Conservation (phyloP, 176 grass and related monocot species). For the Hsuehochloa calcarea region DNA sequence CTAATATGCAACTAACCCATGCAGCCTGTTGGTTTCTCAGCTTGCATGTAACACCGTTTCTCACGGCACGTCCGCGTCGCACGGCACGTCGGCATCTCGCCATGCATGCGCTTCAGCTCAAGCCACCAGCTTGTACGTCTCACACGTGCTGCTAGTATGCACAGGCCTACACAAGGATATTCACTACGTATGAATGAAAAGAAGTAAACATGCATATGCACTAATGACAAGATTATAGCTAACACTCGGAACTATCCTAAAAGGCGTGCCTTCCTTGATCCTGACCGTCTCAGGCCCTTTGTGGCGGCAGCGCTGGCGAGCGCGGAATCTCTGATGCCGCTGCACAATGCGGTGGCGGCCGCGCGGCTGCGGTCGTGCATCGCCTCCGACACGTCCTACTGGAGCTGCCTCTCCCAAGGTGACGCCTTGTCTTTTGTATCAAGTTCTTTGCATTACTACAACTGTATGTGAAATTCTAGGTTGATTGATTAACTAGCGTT, state of each 20-base stretch:
- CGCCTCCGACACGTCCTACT: slow-evolving; percentile 57
- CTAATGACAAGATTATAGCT: too few relatives aligned
- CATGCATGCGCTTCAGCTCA: too few relatives aligned
- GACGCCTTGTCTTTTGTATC: background rate
- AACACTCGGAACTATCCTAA: background rate
- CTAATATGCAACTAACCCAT: too few relatives aligned
- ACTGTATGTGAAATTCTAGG: background rate
- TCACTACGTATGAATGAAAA: too few relatives aligned
- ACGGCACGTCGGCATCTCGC: too few relatives aligned
- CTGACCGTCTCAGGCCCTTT: slow-evolving; percentile 12
- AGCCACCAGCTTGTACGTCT: too few relatives aligned
- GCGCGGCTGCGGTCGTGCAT: slow-evolving; percentile 68
- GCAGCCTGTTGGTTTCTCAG: too few relatives aligned
- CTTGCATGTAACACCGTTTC: too few relatives aligned
- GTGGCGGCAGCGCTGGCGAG: slow-evolving; percentile 39
- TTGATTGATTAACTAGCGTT: background rate
- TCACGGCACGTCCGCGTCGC: too few relatives aligned
- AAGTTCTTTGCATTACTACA: background rate
- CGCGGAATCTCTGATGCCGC: slow-evolving; percentile 59
- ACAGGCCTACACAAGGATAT: too few relatives aligned
- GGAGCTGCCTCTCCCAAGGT: slow-evolving; percentile 84
- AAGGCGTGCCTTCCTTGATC: background rate
- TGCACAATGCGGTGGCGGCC: slow-evolving; percentile 64
- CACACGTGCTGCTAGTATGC: too few relatives aligned
- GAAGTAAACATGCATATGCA: too few relatives aligned